A percentile compares a stretch with the other conserved stretches of the same genome.
phyloP scores from a whole-genome alignment of 495 filamentous ascomycete genomes.

The Glarea lozoyensis region DNA sequence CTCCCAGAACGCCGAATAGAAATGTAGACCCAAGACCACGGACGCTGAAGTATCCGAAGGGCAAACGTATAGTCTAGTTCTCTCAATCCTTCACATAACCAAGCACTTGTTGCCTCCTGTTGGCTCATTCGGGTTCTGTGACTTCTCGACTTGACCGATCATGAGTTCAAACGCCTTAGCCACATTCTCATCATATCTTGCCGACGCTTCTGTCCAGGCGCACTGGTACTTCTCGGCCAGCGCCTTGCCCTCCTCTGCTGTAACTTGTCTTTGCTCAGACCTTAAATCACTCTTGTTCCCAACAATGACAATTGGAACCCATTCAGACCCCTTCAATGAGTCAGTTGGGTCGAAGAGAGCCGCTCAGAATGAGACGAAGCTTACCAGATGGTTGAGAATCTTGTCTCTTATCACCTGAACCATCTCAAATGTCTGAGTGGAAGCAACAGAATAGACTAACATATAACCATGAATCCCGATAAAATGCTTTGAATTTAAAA shows the following conservation, averaged over 20 bases:
- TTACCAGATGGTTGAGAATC: conserved; percentile 90
- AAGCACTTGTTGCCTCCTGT: conserved; percentile 68
- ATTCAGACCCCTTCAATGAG: conserved; percentile 74
- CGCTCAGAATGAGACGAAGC: conserved; percentile 19
- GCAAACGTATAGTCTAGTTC: no score
- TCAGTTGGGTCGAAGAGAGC: neutral
- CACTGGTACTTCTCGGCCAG: conserved; percentile 81
- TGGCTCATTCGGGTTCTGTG: conserved; percentile 80
- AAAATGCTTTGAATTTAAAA: conserved; percentile 96
- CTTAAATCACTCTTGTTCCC: conserved; percentile 96
- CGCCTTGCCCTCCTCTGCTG: conserved; percentile 69
- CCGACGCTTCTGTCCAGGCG: conserved; percentile 90
- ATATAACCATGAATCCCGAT: conserved; percentile 99
- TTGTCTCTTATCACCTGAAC: conserved; percentile 90
- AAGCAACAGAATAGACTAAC: conserved; percentile 92
- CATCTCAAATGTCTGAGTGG: conserved; percentile 94
- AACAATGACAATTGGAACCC: conserved; percentile 87
- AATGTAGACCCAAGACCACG: no score
- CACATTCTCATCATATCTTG: conserved; percentile 90
- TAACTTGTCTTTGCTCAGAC: conserved; percentile 86
- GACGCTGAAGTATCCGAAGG: no score
- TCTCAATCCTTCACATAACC: conserved; percentile 56
- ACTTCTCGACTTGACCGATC: conserved; percentile 91
- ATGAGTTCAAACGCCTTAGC: conserved; percentile 87
- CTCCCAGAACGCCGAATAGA: conserved; percentile 12